Evolutionary conservation across 805 yeast species (phyloP).

Genomic region (Kazachstania africana): DNA sequence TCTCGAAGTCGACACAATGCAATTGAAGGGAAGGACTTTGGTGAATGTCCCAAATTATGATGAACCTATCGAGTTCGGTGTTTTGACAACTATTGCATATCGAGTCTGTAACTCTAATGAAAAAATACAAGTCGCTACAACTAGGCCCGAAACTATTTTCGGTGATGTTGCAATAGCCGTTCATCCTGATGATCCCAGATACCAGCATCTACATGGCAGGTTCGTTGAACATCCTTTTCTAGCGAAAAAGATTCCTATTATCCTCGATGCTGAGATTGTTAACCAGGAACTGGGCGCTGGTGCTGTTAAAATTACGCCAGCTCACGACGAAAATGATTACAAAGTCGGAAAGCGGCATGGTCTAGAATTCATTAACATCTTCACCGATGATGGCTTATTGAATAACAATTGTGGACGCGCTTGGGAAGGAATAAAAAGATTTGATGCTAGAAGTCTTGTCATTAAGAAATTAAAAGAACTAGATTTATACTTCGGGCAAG

Average conservation of each 20-base stretch:
- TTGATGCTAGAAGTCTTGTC: conserved; percentile 80
- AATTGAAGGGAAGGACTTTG: conserved; percentile 64
- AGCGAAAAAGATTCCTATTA: conserved; percentile 70
- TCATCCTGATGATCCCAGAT: conserved; percentile 87
- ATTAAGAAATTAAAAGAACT: conserved; percentile 61
- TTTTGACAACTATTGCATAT: conserved; percentile 83
- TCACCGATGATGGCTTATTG: conserved; percentile 82
- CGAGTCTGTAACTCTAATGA: conserved; percentile 76
- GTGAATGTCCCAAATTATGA: conserved; percentile 81
- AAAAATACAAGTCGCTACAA: conserved; percentile 81
- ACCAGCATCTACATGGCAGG: conserved; percentile 88
- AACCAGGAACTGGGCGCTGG: conserved; percentile 99
- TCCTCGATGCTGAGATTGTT: conserved; percentile 81
- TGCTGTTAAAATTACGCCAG: conserved; percentile 98
- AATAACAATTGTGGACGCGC: conserved; percentile 79
- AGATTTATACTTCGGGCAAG: conserved; percentile 66
- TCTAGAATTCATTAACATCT: conserved; percentile 74
- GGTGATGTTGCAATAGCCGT: conserved; percentile 98
- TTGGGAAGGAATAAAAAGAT: conserved; percentile 82
- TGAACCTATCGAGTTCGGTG: conserved; percentile 86
- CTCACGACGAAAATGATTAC: conserved; percentile 94
- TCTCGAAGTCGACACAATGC: conserved; percentile 88
- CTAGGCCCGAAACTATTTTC: conserved; percentile 95
- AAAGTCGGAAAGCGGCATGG: conserved; percentile 84
- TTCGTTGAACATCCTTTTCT: conserved; percentile 80